These are phyloP conservation scores for Botrytis pseudocinerea DNA, from an alignment of 2,329 filamentous ascomycete genomes.

Conservation along the genomic window DNA sequence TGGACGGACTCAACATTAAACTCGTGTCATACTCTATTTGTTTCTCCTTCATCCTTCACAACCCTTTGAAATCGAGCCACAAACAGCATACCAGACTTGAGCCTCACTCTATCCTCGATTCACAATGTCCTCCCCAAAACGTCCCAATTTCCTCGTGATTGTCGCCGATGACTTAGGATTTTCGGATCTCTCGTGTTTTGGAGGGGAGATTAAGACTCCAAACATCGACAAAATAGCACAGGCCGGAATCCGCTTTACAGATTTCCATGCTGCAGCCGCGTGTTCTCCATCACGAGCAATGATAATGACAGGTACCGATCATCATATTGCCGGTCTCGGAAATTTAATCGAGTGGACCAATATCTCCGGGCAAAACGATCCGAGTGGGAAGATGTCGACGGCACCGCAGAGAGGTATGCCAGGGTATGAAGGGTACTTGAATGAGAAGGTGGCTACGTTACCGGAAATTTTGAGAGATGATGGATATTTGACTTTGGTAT, in stretches of 20 bases:
- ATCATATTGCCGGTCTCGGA: conserved; percentile 50
- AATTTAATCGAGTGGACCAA: conserved; percentile 40
- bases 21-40: not conserved
- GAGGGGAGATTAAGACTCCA: conserved; percentile 59
- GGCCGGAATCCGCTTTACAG: conserved; percentile 55
- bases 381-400: conserved; percentile 40
- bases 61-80: not conserved
- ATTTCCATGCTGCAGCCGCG: conserved; percentile 60
- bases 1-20: not conserved
- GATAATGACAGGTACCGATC: conserved; percentile 60
- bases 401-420: conserved; percentile 47
- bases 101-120: not conserved
- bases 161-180: conserved; percentile 41
- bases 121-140: conserved; percentile 9
- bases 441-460: conserved; percentile 52
- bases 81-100: not conserved
- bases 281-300: conserved; percentile 48
- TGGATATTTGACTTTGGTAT: conserved; percentile 54
- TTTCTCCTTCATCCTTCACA: not conserved
- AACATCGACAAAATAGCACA: conserved; percentile 54
- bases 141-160: conserved; percentile 49
- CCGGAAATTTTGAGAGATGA: conserved; percentile 53
- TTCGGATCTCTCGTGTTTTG: conserved; percentile 52
- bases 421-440: conserved; percentile 58
- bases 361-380: conserved; percentile 29